Evolutionary conservation across 768 basidiomycete genomes (phyloP), one percentile per base, ranked within the genome.

Genomic region (Nevesoporus exiguus): DNA sequence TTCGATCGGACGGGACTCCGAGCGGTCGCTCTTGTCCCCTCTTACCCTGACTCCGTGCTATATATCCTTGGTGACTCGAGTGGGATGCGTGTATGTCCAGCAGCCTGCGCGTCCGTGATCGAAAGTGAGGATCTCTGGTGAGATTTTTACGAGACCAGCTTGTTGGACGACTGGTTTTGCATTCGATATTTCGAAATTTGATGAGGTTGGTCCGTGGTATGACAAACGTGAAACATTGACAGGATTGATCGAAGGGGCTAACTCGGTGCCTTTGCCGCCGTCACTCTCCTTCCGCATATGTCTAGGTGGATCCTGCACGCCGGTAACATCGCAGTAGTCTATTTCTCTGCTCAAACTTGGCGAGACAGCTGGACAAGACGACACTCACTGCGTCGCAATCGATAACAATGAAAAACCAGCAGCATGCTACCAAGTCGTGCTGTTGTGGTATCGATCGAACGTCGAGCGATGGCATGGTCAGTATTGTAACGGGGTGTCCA

Each of bases 201-300:
- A 56, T 51, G 47, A 13, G 19, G 17, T 51, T 47, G 40, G 47
- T 25, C 42, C 25, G 51, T 24, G 47, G 51, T 49, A 63, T 69
- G 69, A 69, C 59, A 69, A 63, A 65, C 63, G 57, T 77, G 77
- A 80, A 76, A 79, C 77, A 76, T 54, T 49, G 59, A 56, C 65
- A 64, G 61, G 43, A 61, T 49, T 75, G 77, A 79, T 79, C 78
- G 76, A 71, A 65, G 61, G 49, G 69, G 59, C 59, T 59, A 57
- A 59, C 53, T 61, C 59, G 60, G 60, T 55, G 44, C 54, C 66
- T 66, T 62, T 63, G 61, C 54, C 58, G 52, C 51, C 14, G 49
- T 60, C 52, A 42, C 27, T 17, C 47, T 45, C 43, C 39, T 66
- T 61, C 74, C 71, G 37, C 25, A 74, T 74, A 68, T 73, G 74